Percentiles rank a stretch among this genome's conserved stretches.
Conservation (phyloP, 805 yeast genomes). For the Wickerhamiella occidentalis region DNA sequence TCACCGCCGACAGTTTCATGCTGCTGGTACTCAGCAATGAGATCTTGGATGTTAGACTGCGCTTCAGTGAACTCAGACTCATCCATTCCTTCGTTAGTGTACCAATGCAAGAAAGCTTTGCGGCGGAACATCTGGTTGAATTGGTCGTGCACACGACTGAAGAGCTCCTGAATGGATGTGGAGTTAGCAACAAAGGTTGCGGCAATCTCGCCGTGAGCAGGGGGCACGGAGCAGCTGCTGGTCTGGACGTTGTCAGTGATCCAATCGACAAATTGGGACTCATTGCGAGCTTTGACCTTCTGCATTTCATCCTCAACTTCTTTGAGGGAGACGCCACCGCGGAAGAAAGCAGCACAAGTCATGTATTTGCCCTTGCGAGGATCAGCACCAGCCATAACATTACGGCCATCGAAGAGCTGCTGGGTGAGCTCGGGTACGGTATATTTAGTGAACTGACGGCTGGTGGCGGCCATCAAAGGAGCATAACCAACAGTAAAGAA, state of each 20-base stretch:
- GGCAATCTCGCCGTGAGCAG: slow-evolving; percentile 72
- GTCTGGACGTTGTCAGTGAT: slow-evolving; percentile 94
- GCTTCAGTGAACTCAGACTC: slow-evolving; percentile 92
- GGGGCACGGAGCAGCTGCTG: slow-evolving; percentile 87
- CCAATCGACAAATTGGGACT: slow-evolving; percentile 86
- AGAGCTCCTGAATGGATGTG: slow-evolving; percentile 85
- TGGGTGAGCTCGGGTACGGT: slow-evolving; percentile 89
- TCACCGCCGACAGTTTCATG: slow-evolving; percentile 78
- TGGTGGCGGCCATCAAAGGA: slow-evolving; percentile 71
- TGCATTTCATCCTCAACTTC: slow-evolving; percentile 93
- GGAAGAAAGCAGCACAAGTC: slow-evolving; percentile 87
- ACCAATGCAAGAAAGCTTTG: slow-evolving; percentile 95
- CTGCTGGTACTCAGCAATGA: slow-evolving; percentile 85
- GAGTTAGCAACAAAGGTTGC: slow-evolving; percentile 93
- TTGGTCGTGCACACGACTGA: slow-evolving; percentile 82
- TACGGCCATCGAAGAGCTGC: slow-evolving; percentile 84
- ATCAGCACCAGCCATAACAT: slow-evolving; percentile 94
- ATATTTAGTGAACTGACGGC: slow-evolving; percentile 73
- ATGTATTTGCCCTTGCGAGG: slow-evolving; percentile 86
- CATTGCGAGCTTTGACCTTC: slow-evolving; percentile 72
- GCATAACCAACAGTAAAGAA: slow-evolving; percentile 95
- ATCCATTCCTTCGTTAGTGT: slow-evolving; percentile 93
- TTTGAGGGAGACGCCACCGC: slow-evolving; percentile 86
- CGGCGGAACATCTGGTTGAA: slow-evolving; percentile 88
- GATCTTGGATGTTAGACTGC: slow-evolving; percentile 81